Conservation (phyloP, 2,329 filamentous ascomycete species). For the Penicillium sp. region DNA sequence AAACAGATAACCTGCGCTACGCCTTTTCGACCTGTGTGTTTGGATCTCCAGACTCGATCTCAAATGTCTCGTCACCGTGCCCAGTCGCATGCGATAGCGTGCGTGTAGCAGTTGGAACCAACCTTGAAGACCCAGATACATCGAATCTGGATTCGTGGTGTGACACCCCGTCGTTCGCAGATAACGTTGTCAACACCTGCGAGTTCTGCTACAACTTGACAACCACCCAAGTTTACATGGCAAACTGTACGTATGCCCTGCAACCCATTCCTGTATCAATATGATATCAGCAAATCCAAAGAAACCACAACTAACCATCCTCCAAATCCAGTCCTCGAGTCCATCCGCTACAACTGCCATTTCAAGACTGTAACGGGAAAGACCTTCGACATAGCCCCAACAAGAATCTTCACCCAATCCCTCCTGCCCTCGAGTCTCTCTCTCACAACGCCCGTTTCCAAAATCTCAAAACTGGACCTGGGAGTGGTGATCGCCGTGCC, state of each 20-base stretch:
- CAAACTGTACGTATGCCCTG: constrained; percentile 43
- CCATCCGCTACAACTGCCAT: constrained; percentile 48
- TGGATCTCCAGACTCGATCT: constrained; percentile 38
- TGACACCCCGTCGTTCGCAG: constrained; percentile 38
- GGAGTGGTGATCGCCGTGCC: constrained; percentile 46
- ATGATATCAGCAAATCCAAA: neutral
- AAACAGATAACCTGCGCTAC: constrained; percentile 48
- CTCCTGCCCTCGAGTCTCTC: constrained; percentile 37
- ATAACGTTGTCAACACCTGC: constrained; percentile 44
- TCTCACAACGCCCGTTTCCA: constrained; percentile 18
- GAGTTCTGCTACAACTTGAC: constrained; percentile 47
- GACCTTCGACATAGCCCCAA: constrained; percentile 42
- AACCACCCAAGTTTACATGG: constrained; percentile 40
- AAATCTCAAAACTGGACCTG: constrained; percentile 30
- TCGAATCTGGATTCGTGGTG: constrained; percentile 42
- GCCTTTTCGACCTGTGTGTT: constrained; percentile 47
- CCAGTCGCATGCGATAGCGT: constrained; percentile 45
- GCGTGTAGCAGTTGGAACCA: constrained; percentile 32
- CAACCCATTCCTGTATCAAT: neutral
- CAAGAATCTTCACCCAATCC: constrained; percentile 43
- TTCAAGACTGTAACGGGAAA: constrained; percentile 37
- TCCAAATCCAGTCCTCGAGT: constrained; percentile 42
- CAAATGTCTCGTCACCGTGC: constrained; percentile 46
- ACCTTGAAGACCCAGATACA: constrained; percentile 31
- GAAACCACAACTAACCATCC: constrained; percentile 5